Base-by-base conservation (phyloP, 1,139 yeast species). In the Pichia sp. region DNA sequence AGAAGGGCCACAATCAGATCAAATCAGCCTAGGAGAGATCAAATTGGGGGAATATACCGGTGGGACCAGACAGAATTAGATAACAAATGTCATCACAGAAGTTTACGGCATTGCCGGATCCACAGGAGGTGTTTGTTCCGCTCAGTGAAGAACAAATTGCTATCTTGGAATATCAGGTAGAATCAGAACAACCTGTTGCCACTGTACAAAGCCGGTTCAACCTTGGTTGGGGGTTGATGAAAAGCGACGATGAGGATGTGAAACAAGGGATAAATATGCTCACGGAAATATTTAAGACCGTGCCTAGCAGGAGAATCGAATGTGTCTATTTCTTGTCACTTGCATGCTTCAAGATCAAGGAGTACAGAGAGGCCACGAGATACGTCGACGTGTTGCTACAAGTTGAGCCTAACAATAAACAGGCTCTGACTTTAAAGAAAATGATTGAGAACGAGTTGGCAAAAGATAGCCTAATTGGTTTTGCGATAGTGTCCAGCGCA, bases 191-290 rank as follows among this genome's bases (percentile, higher is more conserved):
- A 44, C 95, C 95, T 8, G 75, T 79, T 51, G 92, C 90, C 0
- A 78, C 90, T 0, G 78, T 89, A 0, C 97, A 90, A 69, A 86
- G 97, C 4, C 80, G 84, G 57, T 95, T 95, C 77, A 95, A 93
- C 70, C 89, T 88, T 65, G 96, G 97, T 0, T 95, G 99, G 99
- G 99, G 96, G 1, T 75, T 93, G 53, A 81, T 95, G 59, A 90
- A 90, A 67, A 75, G 76, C 29, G 77, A 76, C 50, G 85, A 87
- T 57, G 96, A 89, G 66, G 59, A 59, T 48, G 54, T 58, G 6
- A 79, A 85, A 61, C 77, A 85, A 54, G 99, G 98, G 0, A 83
- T 95, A 30, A 83, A 81, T 55, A 76, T 92, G 41, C 75, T 95
- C 57, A 80, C 93, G 0, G 84, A 83, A 53, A 79, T 89, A 47